phyloP scores from a whole-genome alignment of 805 yeast species.

The Candida montana region DNA sequence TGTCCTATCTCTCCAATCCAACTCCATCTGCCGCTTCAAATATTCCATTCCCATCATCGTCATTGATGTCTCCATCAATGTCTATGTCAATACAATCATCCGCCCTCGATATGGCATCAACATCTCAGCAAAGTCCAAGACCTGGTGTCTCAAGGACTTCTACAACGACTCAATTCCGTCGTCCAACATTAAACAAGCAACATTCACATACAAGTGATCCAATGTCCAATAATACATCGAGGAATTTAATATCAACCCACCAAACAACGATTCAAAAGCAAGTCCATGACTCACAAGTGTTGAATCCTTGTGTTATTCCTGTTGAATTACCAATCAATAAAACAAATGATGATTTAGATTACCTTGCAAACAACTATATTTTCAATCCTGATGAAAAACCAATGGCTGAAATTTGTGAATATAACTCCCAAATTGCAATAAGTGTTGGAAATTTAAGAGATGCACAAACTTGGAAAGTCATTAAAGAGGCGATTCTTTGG shows the following conservation, averaged over 20 bases:
- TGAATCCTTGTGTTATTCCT: constrained; percentile 22
- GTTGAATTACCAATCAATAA: constrained; percentile 22
- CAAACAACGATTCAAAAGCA: constrained; percentile 4
- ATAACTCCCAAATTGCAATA: constrained; percentile 53
- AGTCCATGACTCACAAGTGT: constrained; percentile 6
- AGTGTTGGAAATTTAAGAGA: constrained; percentile 47
- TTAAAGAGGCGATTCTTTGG: constrained; percentile 44
- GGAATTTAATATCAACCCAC: constrained; percentile 3
- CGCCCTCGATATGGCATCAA: not conserved
- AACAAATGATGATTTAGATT: constrained; percentile 33
- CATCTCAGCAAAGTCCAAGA: constrained; percentile 17
- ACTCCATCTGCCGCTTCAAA: constrained; percentile 5
- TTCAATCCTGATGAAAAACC: constrained; percentile 35
- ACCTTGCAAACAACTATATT: constrained; percentile 45
- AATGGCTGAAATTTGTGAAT: constrained; percentile 44
- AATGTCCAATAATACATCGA: not conserved
- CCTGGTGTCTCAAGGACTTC: constrained; percentile 23
- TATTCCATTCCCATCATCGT: constrained; percentile 11
- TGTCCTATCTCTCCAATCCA: constrained; percentile 2
- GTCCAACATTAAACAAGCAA: constrained; percentile 17
- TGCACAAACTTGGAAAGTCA: constrained; percentile 57
- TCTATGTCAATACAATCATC: constrained; percentile 9
- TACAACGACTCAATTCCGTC: constrained; percentile 12
- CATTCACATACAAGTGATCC: constrained; percentile 14
- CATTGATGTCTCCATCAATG: constrained; percentile 6